Percentiles rank a stretch among this genome's conserved stretches.
Conservation (phyloP, 805 yeast species). For the Ogataea glucozyma region DNA sequence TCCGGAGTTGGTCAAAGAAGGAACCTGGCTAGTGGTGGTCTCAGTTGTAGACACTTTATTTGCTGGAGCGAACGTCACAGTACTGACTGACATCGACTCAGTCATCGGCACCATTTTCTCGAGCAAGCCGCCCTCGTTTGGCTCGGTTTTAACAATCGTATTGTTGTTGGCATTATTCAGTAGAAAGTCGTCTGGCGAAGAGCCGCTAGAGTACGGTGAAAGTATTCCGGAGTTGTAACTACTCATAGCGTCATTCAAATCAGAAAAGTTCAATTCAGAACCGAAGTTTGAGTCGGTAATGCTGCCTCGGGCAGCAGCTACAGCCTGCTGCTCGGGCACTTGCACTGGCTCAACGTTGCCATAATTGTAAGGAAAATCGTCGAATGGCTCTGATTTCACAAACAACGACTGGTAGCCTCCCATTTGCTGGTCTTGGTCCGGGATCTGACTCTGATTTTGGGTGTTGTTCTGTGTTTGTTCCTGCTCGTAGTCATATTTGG, state of each 20-base stretch:
- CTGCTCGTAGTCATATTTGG: slow-evolving; percentile 2
- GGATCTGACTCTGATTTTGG: background rate
- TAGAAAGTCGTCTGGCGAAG: slow-evolving; percentile 40
- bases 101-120: slow-evolving; percentile 30
- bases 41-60: background rate
- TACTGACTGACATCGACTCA: slow-evolving; percentile 31
- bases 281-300: slow-evolving; percentile 24
- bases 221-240: slow-evolving; percentile 33
- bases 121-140: background rate
- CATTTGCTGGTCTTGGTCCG: too few species aligned
- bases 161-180: slow-evolving; percentile 17
- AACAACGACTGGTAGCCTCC: slow-evolving; percentile 9
- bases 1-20: slow-evolving; percentile 17
- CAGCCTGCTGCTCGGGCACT: too few species aligned
- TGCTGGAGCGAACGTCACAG: slow-evolving; percentile 29
- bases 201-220: slow-evolving; percentile 39
- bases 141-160: slow-evolving; percentile 1
- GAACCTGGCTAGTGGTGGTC: slow-evolving; percentile 2
- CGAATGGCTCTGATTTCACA: slow-evolving; percentile 5
- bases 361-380: too few species aligned
- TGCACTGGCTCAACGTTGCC: too few species aligned
- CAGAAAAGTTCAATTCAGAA: slow-evolving; percentile 33
- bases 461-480: slow-evolving; percentile 1
- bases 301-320: slow-evolving; percentile 10
- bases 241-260: slow-evolving; percentile 34